Conservation (phyloP, 768 basidiomycete species). For the Paxillus involutus region DNA sequence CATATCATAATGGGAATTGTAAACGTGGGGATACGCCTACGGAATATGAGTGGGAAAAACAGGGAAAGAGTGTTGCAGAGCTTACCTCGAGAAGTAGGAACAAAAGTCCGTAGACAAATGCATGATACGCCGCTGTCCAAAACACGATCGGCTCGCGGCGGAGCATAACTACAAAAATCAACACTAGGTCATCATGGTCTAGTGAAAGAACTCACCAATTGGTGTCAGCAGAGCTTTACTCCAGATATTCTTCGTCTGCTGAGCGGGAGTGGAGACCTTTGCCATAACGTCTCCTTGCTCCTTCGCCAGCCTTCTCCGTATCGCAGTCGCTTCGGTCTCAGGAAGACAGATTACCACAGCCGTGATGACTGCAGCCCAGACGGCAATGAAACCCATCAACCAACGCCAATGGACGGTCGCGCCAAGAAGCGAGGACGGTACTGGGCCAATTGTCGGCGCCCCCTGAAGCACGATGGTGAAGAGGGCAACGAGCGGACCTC, state of each 20-base stretch:
- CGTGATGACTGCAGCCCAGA: no score
- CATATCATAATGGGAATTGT: slow-evolving; percentile 20
- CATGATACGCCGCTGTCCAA: slow-evolving; percentile 28
- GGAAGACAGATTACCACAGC: no score
- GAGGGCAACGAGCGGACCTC: slow-evolving; percentile 21
- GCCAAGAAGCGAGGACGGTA: no score
- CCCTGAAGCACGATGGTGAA: no score
- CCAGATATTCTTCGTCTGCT: slow-evolving; percentile 9
- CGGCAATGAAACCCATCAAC: no score
- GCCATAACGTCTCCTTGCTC: background rate
- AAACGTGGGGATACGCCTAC: slow-evolving; percentile 26
- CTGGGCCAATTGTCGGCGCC: no score
- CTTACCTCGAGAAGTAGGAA: slow-evolving; percentile 29
- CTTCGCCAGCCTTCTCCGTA: slow-evolving; percentile 13
- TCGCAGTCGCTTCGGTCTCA: slow-evolving; percentile 11
- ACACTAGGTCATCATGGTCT: background rate
- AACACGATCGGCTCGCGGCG: slow-evolving; percentile 23
- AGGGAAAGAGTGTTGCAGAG: background rate
- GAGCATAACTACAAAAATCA: slow-evolving; percentile 20
- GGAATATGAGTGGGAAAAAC: background rate
- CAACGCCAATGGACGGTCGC: no score
- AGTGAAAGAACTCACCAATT: slow-evolving; percentile 11
- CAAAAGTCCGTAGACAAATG: slow-evolving; percentile 28
- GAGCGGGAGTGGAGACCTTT: background rate
- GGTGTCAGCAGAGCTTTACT: slow-evolving; percentile 13